Percentiles rank a stretch among this genome's conserved stretches.
phyloP scores from a whole-genome alignment of 768 basidiomycete species.

The Leucosporidium creatinivorum region DNA sequence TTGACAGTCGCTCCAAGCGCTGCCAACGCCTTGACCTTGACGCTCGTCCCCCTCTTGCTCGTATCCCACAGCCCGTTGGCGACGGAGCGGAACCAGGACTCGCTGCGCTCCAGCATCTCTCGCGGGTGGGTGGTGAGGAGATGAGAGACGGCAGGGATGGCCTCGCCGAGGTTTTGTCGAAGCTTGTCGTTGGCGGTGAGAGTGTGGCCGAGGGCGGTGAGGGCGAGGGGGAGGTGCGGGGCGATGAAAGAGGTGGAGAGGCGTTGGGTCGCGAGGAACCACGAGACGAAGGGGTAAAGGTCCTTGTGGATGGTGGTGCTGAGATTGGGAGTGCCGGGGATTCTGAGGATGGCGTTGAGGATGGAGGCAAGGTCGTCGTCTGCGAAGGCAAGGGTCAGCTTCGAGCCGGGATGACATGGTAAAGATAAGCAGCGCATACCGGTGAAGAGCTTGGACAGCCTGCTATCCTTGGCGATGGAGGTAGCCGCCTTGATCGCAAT shows the following conservation, averaged over 20 bases:
- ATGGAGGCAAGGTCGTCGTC: background rate
- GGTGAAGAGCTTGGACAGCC: constrained; percentile 4
- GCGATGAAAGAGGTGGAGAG: background rate
- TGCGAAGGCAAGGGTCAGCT: background rate
- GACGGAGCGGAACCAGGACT: background rate
- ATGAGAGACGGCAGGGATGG: constrained; percentile 6
- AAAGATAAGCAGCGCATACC: constrained; percentile 3
- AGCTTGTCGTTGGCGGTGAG: constrained; percentile 17
- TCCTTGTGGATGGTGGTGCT: constrained; percentile 12
- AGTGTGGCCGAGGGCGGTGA: background rate
- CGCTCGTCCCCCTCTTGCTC: constrained; percentile 13
- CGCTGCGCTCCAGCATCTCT: background rate
- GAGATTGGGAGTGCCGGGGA: constrained; percentile 6
- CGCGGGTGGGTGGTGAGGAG: constrained; percentile 8
- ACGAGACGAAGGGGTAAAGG: constrained; percentile 29
- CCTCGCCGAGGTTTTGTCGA: constrained; percentile 7
- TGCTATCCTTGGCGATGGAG: constrained; percentile 1
- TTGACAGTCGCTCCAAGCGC: constrained; percentile 8
- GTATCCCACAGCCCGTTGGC: constrained; percentile 28
- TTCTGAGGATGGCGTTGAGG: constrained; percentile 1
- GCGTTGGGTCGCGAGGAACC: constrained; percentile 7
- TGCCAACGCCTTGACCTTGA: constrained; percentile 1
- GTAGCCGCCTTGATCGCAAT: constrained; percentile 18
- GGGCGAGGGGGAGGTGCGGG: constrained; percentile 2
- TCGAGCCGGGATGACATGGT: background rate